phyloP scores from a whole-genome alignment of 2,329 filamentous ascomycete species.

The Diaporthe aspalathi region DNA sequence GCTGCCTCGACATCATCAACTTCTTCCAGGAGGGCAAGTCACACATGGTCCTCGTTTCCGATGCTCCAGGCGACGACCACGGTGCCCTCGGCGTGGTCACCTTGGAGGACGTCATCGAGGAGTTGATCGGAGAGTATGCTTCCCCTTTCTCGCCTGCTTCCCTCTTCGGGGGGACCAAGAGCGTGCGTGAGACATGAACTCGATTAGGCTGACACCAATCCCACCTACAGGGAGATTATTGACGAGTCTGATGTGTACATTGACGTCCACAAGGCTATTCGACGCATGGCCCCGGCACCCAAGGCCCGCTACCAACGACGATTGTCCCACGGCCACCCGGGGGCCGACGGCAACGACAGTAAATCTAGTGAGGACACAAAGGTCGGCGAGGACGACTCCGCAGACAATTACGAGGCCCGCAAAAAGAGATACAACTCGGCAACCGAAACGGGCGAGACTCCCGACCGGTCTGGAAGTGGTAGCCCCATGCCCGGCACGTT shows the following conservation, averaged over 20 bases:
- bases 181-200: neutral
- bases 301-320: constrained; percentile 69
- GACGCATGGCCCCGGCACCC: constrained; percentile 86
- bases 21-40: constrained; percentile 99
- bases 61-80: constrained; percentile 87
- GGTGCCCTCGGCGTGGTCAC: constrained; percentile 95
- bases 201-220: constrained; percentile 43
- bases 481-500: constrained; percentile 66
- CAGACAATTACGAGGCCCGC: constrained; percentile 46
- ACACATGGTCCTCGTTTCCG: constrained; percentile 97
- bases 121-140: constrained; percentile 94
- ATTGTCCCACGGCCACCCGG: constrained; percentile 45
- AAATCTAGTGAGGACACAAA: constrained; percentile 44
- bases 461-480: constrained; percentile 55
- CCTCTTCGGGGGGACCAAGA: neutral
- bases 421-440: constrained; percentile 50
- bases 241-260: constrained; percentile 99
- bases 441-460: constrained; percentile 52
- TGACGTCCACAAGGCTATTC: constrained; percentile 97
- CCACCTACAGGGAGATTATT: constrained; percentile 84
- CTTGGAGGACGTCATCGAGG: constrained; percentile 97
- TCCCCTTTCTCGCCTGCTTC: neutral
- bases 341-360: constrained; percentile 41
- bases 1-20: constrained; percentile 98
- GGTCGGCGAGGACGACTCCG: constrained; percentile 45